Evolutionary conservation across 495 filamentous ascomycete genomes (phyloP).

Genomic region (Hypoxylon lienhwacheense): DNA sequence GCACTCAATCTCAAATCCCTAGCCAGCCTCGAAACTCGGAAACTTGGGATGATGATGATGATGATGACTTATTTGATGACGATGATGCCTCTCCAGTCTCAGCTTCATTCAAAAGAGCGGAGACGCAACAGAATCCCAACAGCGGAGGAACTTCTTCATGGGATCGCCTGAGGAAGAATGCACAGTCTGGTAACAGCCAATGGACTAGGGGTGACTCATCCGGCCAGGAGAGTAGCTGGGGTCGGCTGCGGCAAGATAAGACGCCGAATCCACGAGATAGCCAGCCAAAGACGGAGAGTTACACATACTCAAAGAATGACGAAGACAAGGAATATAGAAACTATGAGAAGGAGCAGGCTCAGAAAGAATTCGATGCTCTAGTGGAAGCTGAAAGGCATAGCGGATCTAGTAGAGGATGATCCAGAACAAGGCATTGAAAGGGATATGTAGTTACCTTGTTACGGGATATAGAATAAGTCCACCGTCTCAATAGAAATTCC

Average conservation of each 20-base stretch:
- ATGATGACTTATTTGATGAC: slow-evolving; percentile 40
- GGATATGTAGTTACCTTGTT: too few relatives aligned
- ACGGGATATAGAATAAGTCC: too few relatives aligned
- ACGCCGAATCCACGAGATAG: slow-evolving; percentile 11
- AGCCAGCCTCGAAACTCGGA: neutral
- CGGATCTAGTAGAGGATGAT: slow-evolving; percentile 8
- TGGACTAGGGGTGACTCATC: slow-evolving; percentile 36
- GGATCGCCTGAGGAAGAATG: slow-evolving; percentile 44
- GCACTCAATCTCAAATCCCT: slow-evolving; percentile 1
- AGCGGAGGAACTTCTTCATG: slow-evolving; percentile 39
- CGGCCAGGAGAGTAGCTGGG: slow-evolving; percentile 35
- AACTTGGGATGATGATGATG: slow-evolving; percentile 25
- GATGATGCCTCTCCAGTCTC: slow-evolving; percentile 47
- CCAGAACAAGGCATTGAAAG: neutral
- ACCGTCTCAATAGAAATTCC: too few relatives aligned
- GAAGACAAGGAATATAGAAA: slow-evolving; percentile 38
- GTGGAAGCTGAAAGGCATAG: slow-evolving; percentile 38
- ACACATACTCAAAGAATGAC: slow-evolving; percentile 40
- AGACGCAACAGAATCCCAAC: slow-evolving; percentile 2
- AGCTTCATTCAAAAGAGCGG: slow-evolving; percentile 22
- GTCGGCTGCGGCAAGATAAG: slow-evolving; percentile 32
- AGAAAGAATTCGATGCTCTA: slow-evolving; percentile 52
- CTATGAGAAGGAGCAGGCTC: slow-evolving; percentile 46
- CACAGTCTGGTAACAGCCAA: slow-evolving; percentile 26
- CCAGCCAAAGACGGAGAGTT: slow-evolving; percentile 34